phyloP scores from a whole-genome alignment of 106 monocot species.

The Apostasia shenzhenica region DNA sequence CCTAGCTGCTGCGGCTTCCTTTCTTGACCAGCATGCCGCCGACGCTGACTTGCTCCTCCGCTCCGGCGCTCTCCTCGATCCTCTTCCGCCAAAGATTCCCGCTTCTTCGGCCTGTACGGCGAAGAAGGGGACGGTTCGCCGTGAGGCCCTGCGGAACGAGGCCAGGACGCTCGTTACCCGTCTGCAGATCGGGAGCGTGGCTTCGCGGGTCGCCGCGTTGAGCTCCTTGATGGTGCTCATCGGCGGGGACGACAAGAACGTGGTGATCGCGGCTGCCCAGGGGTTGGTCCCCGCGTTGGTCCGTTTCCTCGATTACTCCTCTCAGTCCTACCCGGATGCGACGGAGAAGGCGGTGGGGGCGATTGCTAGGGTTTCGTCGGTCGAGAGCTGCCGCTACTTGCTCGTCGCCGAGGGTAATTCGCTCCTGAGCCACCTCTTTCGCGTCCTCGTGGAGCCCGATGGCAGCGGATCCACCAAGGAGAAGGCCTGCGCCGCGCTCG shows the following conservation, averaged over 20 bases:
- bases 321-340: conserved; percentile 4
- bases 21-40: conserved; percentile 34
- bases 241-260: conserved; percentile 41
- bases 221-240: conserved; percentile 31
- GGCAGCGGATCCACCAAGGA: conserved; percentile 25
- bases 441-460: conserved; percentile 68
- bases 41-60: conserved; percentile 43
- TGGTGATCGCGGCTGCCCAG: conserved; percentile 26
- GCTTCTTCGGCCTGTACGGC: neutral
- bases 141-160: conserved; percentile 23
- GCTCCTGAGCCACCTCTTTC: conserved; percentile 49
- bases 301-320: conserved; percentile 43
- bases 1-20: conserved; percentile 28
- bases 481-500: conserved; percentile 53
- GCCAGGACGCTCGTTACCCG: conserved; percentile 33
- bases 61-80: conserved; percentile 18
- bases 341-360: conserved; percentile 40
- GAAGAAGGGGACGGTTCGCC: neutral
- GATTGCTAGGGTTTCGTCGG: conserved; percentile 38
- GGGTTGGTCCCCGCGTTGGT: conserved; percentile 41
- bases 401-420: conserved; percentile 37
- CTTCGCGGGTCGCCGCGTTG: conserved; percentile 23
- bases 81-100: neutral
- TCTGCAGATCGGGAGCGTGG: conserved; percentile 47
- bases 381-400: conserved; percentile 44